phyloP scores from a whole-genome alignment of 2,329 filamentous ascomycete species.

The Tolypocladium album region DNA sequence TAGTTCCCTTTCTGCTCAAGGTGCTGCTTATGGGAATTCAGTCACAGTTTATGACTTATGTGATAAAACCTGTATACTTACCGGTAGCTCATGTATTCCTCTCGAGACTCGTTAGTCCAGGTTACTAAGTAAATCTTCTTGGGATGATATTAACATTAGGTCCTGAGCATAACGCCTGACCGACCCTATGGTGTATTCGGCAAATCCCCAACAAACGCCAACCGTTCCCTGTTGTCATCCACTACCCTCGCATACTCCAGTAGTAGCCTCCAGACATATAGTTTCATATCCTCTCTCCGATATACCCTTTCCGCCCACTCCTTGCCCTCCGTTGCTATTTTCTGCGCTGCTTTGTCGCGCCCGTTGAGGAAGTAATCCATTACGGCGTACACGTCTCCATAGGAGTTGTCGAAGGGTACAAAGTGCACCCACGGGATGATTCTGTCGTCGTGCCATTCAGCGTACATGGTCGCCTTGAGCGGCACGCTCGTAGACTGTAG shows the following conservation, averaged over 20 bases:
- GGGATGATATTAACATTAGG: too few species aligned
- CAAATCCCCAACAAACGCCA: conserved; percentile 36
- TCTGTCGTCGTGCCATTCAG: conserved; percentile 65
- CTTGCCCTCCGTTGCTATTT: conserved; percentile 48
- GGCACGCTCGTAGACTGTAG: conserved; percentile 53
- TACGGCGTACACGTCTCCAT: conserved; percentile 53
- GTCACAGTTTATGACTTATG: too few species aligned
- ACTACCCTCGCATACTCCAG: conserved; percentile 45
- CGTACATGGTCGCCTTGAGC: conserved; percentile 62
- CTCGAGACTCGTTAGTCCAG: too few species aligned
- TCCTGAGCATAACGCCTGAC: too few species aligned
- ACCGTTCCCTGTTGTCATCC: conserved; percentile 30
- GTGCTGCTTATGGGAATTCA: too few species aligned
- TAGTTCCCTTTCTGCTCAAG: too few species aligned
- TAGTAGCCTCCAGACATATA: conserved; percentile 53
- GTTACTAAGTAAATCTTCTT: too few species aligned
- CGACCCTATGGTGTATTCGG: too few species aligned
- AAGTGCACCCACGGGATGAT: conserved; percentile 63
- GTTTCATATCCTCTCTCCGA: conserved; percentile 52
- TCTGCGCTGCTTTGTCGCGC: conserved; percentile 43
- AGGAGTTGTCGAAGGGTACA: conserved; percentile 59
- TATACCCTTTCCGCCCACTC: conserved; percentile 52
- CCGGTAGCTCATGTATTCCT: too few species aligned
- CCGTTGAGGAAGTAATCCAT: conserved; percentile 55
- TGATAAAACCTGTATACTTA: too few species aligned